A percentile compares a stretch with the other conserved stretches of the same genome.
Evolutionary conservation across 177 flowering plant genomes (phyloP).

Genomic region (Vitis hybrid): DNA sequence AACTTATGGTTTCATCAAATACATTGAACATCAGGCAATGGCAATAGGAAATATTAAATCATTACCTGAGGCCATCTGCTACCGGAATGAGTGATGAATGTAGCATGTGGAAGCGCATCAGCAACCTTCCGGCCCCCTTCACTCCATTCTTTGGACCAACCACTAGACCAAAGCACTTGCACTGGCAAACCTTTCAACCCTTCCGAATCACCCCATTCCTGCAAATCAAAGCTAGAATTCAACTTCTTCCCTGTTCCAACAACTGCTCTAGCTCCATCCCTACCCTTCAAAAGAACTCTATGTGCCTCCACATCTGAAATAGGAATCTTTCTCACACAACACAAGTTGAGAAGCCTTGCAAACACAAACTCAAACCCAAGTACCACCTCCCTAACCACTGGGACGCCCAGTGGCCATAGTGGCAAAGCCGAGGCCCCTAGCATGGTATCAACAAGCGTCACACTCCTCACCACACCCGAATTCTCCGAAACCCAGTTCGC

Average conservation of each 20-base stretch:
- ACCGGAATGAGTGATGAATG: conserved; percentile 65
- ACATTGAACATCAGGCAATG: background rate
- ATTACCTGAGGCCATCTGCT: conserved; percentile 94
- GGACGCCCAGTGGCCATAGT: conserved; percentile 52
- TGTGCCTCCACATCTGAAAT: conserved; percentile 53
- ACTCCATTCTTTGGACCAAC: conserved; percentile 74
- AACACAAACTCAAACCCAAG: conserved; percentile 48
- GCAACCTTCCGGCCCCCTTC: conserved; percentile 64
- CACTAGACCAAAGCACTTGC: conserved; percentile 78
- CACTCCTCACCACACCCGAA: conserved; percentile 48
- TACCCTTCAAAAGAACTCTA: conserved; percentile 71
- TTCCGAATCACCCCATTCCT: conserved; percentile 69
- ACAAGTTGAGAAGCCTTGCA: conserved; percentile 39
- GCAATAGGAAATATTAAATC: background rate
- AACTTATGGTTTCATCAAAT: background rate
- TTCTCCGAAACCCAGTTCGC: conserved; percentile 74
- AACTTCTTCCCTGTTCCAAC: conserved; percentile 56
- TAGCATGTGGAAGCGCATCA: conserved; percentile 60
- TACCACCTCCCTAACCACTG: conserved; percentile 61
- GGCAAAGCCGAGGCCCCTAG: conserved; percentile 57
- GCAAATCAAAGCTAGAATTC: conserved; percentile 77
- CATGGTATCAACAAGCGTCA: conserved; percentile 66
- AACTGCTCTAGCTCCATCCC: conserved; percentile 60
- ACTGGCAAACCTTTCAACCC: conserved; percentile 58
- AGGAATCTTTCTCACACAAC: conserved; percentile 49